Percentiles rank a stretch among this genome's conserved stretches.
These are phyloP conservation scores for Aspergillus haitiensis DNA, from an alignment of 495 filamentous ascomycete species.

Conservation along the genomic window DNA sequence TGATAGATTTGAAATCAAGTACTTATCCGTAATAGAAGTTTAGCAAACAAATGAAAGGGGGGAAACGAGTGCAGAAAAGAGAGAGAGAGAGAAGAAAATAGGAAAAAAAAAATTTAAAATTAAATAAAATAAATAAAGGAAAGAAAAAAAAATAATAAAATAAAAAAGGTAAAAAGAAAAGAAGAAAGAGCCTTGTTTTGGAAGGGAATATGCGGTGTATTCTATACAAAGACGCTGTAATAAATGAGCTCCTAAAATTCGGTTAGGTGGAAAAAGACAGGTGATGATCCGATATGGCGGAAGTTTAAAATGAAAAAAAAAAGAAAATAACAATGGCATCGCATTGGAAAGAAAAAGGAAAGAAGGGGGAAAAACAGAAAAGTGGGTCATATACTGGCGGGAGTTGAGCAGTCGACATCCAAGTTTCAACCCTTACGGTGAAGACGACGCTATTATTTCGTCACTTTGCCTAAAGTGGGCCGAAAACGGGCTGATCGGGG, in stretches of 20 bases:
- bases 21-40: neutral
- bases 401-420: slow-evolving; percentile 25
- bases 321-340: slow-evolving; percentile 5
- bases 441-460: slow-evolving; percentile 23
- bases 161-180: slow-evolving; percentile 11
- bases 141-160: neutral
- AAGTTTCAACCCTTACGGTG: slow-evolving; percentile 22
- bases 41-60: neutral
- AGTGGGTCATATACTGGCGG: slow-evolving; percentile 23
- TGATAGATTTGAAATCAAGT: neutral
- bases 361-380: slow-evolving; percentile 1
- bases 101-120: no score
- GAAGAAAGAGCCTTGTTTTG: slow-evolving; percentile 9
- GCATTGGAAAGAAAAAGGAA: neutral
- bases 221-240: slow-evolving; percentile 11
- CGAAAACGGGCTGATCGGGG: slow-evolving; percentile 27
- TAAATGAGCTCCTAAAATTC: neutral
- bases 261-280: slow-evolving; percentile 16
- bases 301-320: slow-evolving; percentile 4
- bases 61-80: no score
- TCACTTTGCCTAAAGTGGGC: slow-evolving; percentile 25
- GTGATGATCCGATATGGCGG: slow-evolving; percentile 20
- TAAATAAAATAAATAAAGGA: no score
- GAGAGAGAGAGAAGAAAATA: no score
- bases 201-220: slow-evolving; percentile 26